Evolutionary conservation across 2,329 filamentous ascomycete species (phyloP).

Genomic region (Alternaria sp.): DNA sequence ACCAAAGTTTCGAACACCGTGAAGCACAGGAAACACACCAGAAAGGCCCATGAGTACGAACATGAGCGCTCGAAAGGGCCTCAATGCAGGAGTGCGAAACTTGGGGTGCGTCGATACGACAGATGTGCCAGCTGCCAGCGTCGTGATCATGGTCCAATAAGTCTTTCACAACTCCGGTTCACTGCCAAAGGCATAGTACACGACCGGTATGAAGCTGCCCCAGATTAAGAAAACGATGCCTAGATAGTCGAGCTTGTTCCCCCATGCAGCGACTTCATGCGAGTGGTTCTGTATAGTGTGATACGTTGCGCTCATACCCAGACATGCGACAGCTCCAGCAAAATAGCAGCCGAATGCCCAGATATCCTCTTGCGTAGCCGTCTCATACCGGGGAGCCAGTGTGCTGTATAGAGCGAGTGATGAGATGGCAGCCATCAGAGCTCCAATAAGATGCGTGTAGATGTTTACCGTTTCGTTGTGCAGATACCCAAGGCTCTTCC

Average conservation of each 20-base stretch:
- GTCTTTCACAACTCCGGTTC: conserved; percentile 68
- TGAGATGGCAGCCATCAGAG: conserved; percentile 34
- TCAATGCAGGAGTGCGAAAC: conserved; percentile 84
- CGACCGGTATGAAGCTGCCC: conserved; percentile 85
- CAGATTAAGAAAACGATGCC: conserved; percentile 93
- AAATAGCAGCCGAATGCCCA: conserved; percentile 53
- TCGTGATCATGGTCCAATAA: conserved; percentile 82
- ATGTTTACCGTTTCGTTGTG: conserved; percentile 78
- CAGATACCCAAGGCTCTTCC: conserved; percentile 67
- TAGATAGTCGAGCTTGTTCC: conserved; percentile 93
- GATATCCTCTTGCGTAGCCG: conserved; percentile 49
- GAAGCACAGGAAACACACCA: conserved; percentile 81
- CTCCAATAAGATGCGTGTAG: conserved; percentile 69
- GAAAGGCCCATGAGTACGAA: conserved; percentile 88
- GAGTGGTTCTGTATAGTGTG: conserved; percentile 90
- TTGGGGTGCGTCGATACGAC: conserved; percentile 79
- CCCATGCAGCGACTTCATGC: conserved; percentile 76
- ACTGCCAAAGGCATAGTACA: conserved; percentile 70
- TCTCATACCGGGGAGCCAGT: conserved; percentile 44
- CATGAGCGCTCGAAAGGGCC: conserved; percentile 86
- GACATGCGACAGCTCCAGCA: conserved; percentile 53
- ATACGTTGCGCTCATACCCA: conserved; percentile 70
- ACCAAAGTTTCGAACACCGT: conserved; percentile 75
- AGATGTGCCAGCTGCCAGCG: conserved; percentile 78
- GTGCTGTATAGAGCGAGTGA: conserved; percentile 34